Evolutionary conservation across 441 rosid genomes (phyloP).

Genomic region (Gossypium aridum): DNA sequence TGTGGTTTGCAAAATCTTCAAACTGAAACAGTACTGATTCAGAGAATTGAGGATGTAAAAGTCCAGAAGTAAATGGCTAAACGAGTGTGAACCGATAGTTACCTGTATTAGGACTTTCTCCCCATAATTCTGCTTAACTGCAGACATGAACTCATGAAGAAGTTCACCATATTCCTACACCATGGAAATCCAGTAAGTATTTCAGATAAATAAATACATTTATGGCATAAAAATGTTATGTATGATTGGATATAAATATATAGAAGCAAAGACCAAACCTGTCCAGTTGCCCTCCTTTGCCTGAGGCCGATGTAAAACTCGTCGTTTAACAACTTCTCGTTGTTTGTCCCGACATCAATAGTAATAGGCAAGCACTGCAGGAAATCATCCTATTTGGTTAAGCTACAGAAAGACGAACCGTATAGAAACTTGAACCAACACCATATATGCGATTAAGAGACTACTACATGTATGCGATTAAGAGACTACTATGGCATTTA

Average conservation of each 20-base stretch:
- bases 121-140: slow-evolving; percentile 81
- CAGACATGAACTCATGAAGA: slow-evolving; percentile 74
- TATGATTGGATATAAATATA: not conserved
- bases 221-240: not conserved
- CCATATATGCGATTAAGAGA: no score
- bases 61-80: not conserved
- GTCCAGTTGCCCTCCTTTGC: slow-evolving; percentile 78
- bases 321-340: slow-evolving; percentile 64
- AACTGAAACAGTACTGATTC: slow-evolving; percentile 39
- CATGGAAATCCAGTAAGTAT: slow-evolving; percentile 8
- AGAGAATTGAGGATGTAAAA: not conserved
- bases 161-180: slow-evolving; percentile 73
- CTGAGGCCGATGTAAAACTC: slow-evolving; percentile 84
- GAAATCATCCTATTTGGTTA: not conserved
- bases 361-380: slow-evolving; percentile 79
- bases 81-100: slow-evolving; percentile 2
- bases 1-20: slow-evolving; percentile 96
- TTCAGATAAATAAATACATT: slow-evolving; percentile 5
- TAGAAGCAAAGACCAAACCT: slow-evolving; percentile 35
- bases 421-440: not conserved
- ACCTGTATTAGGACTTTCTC: slow-evolving; percentile 85
- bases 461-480: no score
- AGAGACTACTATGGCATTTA: not conserved
- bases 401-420: not conserved
- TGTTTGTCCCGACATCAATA: slow-evolving; percentile 94